Evolutionary conservation across 2,329 filamentous ascomycete genomes (phyloP), one percentile per base, ranked within the genome.

Genomic region (Lojkania enalia): DNA sequence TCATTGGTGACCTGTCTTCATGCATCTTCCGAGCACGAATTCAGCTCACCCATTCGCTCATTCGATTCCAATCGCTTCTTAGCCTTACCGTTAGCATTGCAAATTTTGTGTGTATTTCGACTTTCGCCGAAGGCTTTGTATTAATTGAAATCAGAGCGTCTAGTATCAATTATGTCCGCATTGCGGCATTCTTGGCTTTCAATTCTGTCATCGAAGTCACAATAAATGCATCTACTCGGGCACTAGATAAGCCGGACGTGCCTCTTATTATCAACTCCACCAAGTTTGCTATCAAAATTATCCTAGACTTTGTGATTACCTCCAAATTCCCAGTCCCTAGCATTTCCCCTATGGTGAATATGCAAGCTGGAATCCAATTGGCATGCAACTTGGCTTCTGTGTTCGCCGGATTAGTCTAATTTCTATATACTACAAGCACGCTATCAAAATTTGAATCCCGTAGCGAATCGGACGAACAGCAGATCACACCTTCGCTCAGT

Each of bases 231-330:
- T 77, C 78, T 0, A 87, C 85, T 0, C 72, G 85, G 32, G 83
- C 86, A 0, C 67, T 90, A 1, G 86, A 88, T 60, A 77, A 81
- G 39, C 85, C 85, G 0, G 85, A 89, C 57, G 82, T 88, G 0
- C 84, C 85, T 0, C 69, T 89, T 0, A 57, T 86, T 1, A 85
- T 88, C 51, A 87, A 79, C 60, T 77, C 74, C 0, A 72, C 77
- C 39, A 86, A 85, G 51, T 86, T 88, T 41, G 68, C 73, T 0
- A 63, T 86, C 48, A 88, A 88, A 54, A 88, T 89, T 42, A 47
- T 83, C 2, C 72, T 88, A 0, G 84, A 88, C 50, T 59, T 88
- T 42, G 69, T 88, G 1, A 59, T 89, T 25, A 81, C 88, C 33
- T 88, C 84, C 0, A 80, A 71, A 1, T 84, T 86, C 41, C 82